A percentile compares a stretch with the other conserved stretches of the same genome.
Conservation (phyloP, 441 rosid species). For the Mallotus repandus region DNA sequence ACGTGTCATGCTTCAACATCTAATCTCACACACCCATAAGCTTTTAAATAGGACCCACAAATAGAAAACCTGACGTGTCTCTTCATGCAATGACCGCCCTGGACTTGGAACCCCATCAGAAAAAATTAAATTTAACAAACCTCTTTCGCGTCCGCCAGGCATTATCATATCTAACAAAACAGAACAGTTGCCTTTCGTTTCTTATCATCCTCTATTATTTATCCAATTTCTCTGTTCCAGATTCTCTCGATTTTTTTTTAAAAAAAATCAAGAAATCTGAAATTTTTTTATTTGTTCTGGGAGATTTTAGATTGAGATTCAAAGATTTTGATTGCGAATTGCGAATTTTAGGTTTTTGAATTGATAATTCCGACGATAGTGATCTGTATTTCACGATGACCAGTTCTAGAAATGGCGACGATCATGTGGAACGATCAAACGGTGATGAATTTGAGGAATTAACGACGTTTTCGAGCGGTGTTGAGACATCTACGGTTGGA, state of each 20-base stretch:
- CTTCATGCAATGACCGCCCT: constrained; percentile 20
- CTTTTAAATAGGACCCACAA: background rate
- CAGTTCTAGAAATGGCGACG: constrained; percentile 40
- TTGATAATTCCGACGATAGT: background rate
- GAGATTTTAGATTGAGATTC: background rate
- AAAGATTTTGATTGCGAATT: background rate
- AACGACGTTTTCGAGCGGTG: constrained; percentile 35
- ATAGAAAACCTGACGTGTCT: constrained; percentile 30
- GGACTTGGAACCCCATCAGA: constrained; percentile 38
- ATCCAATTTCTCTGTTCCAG: background rate
- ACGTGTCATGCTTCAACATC: constrained; percentile 26
- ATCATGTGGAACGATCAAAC: constrained; percentile 17
- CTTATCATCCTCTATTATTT: background rate
- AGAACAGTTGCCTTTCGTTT: background rate
- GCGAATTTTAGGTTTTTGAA: constrained; percentile 20
- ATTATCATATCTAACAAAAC: constrained; percentile 3
- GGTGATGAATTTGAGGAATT: constrained; percentile 37
- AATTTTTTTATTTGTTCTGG: no score
- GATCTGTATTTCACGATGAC: constrained; percentile 40
- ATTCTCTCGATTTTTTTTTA: constrained; percentile 24
- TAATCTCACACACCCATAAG: constrained; percentile 18
- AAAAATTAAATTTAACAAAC: constrained; percentile 28
- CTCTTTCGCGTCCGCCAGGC: constrained; percentile 39
- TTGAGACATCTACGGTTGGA: constrained; percentile 37
- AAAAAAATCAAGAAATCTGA: background rate